Base-by-base conservation (phyloP, 2,329 filamentous ascomycete species). In the Microsporum ferrugineum region DNA sequence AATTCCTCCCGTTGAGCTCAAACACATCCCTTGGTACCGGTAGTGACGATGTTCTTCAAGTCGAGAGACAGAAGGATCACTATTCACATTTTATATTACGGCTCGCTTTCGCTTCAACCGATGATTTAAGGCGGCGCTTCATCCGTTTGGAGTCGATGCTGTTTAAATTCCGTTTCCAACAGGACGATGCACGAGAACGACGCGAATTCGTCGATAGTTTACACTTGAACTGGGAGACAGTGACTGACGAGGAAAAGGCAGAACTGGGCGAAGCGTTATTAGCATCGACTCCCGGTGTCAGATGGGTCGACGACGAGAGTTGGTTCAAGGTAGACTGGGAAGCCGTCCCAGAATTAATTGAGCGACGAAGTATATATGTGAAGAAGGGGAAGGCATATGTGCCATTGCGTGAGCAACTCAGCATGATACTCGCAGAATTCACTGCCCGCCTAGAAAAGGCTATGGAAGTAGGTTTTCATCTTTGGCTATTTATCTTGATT, bases 251-350 rank as follows among this genome's bases (percentile, higher is more conserved):
- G 1, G 94, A 99, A 75, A 90, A 83, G 81, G 82, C 76, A n/a
- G 79, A 82, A 63, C 76, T 90, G 60, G 78, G 79, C 0, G 77
- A 82, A 0, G 82, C 88, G 62, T 74, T 95, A 58, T 76, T 80
- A 0, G 82, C 83, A 38, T 80, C 81, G 3, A 83, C 80, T 2
- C 75, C 75, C 5, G 77, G 78, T 3, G 68, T 72, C 45, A 72
- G 74, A 60, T 43, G 34, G 36, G 64, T 79, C 4, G 90, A 96
- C 14, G 89, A 96, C 47, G 89, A 94, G 68, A 85, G 79, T 31
- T 99, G 90, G 87, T 95, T 95, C 80, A 97, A 96, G 76, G 90
- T 97, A 0, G 90, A 96, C 69, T 99, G 92, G 91, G 88, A 91
- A 71, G 84, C 86, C 38, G 94, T 99, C 0, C 90, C 92, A 0